Conservation (phyloP, 257 asterid species). For the Euphrasia confusa region DNA sequence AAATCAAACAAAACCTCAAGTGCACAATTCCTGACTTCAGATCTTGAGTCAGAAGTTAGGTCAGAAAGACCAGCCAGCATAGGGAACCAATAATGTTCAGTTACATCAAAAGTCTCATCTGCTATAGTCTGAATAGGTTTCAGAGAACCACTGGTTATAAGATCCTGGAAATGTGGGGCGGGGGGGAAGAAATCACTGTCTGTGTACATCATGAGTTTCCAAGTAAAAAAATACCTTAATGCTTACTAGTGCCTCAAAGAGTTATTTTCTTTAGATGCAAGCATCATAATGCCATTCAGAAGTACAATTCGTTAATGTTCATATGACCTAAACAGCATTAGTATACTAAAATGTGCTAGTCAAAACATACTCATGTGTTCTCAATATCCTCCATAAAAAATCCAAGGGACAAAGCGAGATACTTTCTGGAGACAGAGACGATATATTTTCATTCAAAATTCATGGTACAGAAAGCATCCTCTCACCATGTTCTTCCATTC, state of each 20-base stretch:
- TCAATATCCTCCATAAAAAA: not conserved
- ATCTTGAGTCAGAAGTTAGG: conserved; percentile 91
- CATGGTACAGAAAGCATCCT: not conserved
- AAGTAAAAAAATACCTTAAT: not conserved
- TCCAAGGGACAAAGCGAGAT: not conserved
- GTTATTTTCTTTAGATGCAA: conserved; percentile 1
- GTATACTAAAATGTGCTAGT: not conserved
- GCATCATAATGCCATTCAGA: not conserved
- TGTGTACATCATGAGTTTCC: not conserved
- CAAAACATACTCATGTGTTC: conserved; percentile 3
- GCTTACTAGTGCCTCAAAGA: not conserved
- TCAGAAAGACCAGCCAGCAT: conserved; percentile 97
- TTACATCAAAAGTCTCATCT: conserved; percentile 55
- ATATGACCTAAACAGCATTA: not conserved
- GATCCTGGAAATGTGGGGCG: conserved; percentile 48
- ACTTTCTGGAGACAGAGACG: not conserved
- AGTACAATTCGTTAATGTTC: not conserved
- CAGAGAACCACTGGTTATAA: conserved; percentile 66
- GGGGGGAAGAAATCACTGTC: conserved; percentile 6
- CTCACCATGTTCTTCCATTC: not conserved
- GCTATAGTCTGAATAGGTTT: conserved; percentile 49
- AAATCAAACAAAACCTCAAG: conserved; percentile 97
- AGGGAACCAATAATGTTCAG: conserved; percentile 93
- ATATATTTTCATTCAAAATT: conserved; percentile 2
- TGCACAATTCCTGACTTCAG: conserved; percentile 93